Conservation (phyloP, 2,329 filamentous ascomycete genomes). For the Sporothrix mexicana region DNA sequence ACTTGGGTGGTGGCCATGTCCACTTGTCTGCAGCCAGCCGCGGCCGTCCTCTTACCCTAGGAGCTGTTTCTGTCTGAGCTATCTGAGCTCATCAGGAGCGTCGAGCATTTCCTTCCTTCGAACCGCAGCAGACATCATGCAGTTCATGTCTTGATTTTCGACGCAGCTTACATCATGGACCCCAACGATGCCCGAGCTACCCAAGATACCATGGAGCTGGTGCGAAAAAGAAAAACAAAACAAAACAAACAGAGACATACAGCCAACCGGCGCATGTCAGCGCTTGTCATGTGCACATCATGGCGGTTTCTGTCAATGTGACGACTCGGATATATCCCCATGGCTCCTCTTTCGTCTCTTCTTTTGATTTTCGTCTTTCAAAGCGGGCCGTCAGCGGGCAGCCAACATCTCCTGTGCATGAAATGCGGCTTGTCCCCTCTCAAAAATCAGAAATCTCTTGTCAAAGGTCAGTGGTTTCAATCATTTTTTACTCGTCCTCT, state of each 20-base stretch:
- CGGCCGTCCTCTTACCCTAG: slow-evolving; percentile 1
- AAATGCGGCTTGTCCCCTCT: neutral
- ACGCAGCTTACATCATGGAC: neutral
- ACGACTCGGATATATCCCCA: neutral
- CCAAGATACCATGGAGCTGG: neutral
- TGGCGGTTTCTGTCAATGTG: neutral
- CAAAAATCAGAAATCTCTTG: neutral
- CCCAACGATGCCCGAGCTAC: neutral
- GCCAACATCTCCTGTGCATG: neutral
- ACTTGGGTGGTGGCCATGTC: neutral
- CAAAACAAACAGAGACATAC: neutral
- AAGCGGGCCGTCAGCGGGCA: neutral
- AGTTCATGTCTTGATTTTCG: neutral
- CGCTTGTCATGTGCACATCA: neutral
- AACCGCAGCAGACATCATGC: neutral
- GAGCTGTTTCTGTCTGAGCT: no score
- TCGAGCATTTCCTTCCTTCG: neutral
- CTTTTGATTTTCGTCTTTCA: neutral
- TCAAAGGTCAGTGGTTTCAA: neutral
- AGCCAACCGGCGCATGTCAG: slow-evolving; percentile 3
- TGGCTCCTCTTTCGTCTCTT: neutral
- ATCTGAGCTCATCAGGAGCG: neutral
- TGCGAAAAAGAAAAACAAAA: neutral
- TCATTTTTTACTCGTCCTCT: no score
- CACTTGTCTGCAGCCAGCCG: slow-evolving; percentile 14